Conservation (phyloP, 768 basidiomycete species). For the Tricholoma matsutake region DNA sequence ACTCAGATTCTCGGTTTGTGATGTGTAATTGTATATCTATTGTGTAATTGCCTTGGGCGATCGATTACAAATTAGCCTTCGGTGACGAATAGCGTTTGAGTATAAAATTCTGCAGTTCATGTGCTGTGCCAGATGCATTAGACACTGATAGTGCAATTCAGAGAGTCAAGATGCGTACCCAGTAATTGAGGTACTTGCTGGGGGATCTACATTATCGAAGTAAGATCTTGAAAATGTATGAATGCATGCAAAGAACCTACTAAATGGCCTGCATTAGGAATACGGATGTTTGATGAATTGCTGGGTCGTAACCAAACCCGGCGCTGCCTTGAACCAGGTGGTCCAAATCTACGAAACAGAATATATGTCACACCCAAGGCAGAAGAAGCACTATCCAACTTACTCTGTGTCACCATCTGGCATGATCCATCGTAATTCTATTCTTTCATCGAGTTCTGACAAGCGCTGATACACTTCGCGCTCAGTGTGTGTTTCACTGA, state of each 20-base stretch:
- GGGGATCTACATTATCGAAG: constrained; percentile 28
- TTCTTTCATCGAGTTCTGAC: constrained; percentile 41
- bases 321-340: constrained; percentile 28
- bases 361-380: neutral
- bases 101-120: constrained; percentile 9
- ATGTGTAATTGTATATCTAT: too few species aligned
- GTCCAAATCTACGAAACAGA: constrained; percentile 27
- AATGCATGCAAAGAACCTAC: constrained; percentile 21
- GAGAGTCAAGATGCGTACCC: constrained; percentile 16
- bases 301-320: constrained; percentile 42
- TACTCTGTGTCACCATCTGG: constrained; percentile 42
- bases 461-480: constrained; percentile 41
- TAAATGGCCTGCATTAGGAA: constrained; percentile 42
- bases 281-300: constrained; percentile 40
- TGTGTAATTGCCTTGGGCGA: too few species aligned
- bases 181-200: constrained; percentile 37
- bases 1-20: too few species aligned
- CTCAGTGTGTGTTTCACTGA: constrained; percentile 44
- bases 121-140: constrained; percentile 4
- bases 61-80: constrained; percentile 7
- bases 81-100: constrained; percentile 3
- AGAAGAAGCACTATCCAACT: constrained; percentile 11
- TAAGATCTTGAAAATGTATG: neutral
- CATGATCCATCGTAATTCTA: constrained; percentile 54
- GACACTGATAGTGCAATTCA: neutral